These are phyloP conservation scores for Paracoccidioides brasiliensis DNA, from an alignment of 2,329 filamentous ascomycete species.

Conservation along the genomic window DNA sequence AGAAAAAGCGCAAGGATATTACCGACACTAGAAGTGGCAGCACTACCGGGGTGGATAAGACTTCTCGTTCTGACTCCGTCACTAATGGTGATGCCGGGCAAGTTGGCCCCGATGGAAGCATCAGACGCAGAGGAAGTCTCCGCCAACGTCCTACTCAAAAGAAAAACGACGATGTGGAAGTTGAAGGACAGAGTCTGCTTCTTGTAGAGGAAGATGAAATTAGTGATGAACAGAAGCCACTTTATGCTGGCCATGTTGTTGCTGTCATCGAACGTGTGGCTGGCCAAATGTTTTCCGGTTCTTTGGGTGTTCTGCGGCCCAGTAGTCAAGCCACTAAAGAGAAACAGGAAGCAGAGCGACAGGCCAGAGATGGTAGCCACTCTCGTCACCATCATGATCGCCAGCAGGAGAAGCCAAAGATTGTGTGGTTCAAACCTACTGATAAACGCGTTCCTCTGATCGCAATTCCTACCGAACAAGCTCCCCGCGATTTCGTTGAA, in stretches of 20 bases:
- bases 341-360: slow-evolving; percentile 94
- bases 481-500: slow-evolving; percentile 93
- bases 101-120: slow-evolving; percentile 59
- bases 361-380: slow-evolving; percentile 68
- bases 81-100: slow-evolving; percentile 50
- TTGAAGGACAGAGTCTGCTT: slow-evolving; percentile 91
- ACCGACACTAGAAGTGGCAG: slow-evolving; percentile 74
- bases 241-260: slow-evolving; percentile 94
- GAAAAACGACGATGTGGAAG: slow-evolving; percentile 99
- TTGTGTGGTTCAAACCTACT: slow-evolving; percentile 99
- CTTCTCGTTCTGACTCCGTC: slow-evolving; percentile 44
- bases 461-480: slow-evolving; percentile 95
- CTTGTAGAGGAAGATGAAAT: slow-evolving; percentile 98
- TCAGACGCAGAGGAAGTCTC: slow-evolving; percentile 85
- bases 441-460: slow-evolving; percentile 98
- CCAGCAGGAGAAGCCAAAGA: slow-evolving; percentile 94
- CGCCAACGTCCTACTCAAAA: slow-evolving; percentile 96
- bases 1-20: slow-evolving; percentile 99
- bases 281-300: slow-evolving; percentile 98
- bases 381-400: slow-evolving; percentile 66
- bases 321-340: slow-evolving; percentile 98
- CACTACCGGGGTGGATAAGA: slow-evolving; percentile 55
- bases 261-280: slow-evolving; percentile 94
- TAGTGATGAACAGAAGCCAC: slow-evolving; percentile 92
- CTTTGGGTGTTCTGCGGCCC: slow-evolving; percentile 80